Evolutionary conservation across 768 basidiomycete genomes (phyloP).

Genomic region (Suillus hirtellus): DNA sequence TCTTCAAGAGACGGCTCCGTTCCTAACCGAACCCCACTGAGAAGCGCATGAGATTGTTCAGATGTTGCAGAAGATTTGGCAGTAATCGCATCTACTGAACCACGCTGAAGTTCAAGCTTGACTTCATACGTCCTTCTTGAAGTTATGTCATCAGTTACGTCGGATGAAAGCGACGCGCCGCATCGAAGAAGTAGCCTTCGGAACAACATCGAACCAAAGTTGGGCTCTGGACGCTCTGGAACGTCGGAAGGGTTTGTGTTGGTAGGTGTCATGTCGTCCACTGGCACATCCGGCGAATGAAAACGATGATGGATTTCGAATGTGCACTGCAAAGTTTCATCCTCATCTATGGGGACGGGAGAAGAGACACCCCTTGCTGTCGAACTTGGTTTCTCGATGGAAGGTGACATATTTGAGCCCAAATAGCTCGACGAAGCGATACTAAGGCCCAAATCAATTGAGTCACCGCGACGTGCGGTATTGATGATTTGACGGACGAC

Average conservation of each 20-base stretch:
- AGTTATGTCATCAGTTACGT: constrained; percentile 40
- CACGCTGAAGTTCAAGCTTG: constrained; percentile 60
- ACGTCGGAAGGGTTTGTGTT: constrained; percentile 11
- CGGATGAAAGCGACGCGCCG: constrained; percentile 44
- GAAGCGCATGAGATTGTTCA: constrained; percentile 50
- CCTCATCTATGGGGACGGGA: constrained; percentile 26
- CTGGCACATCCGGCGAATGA: constrained; percentile 21
- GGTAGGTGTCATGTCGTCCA: constrained; percentile 14
- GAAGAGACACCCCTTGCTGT: constrained; percentile 27
- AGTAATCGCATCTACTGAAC: constrained; percentile 46
- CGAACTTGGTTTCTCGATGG: constrained; percentile 22
- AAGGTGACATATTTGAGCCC: constrained; percentile 26
- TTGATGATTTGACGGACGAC: constrained; percentile 80
- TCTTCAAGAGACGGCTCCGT: constrained; percentile 81
- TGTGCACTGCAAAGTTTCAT: constrained; percentile 50
- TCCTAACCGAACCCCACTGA: constrained; percentile 50
- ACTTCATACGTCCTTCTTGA: constrained; percentile 67
- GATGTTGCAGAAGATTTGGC: constrained; percentile 40
- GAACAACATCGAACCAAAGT: constrained; percentile 54
- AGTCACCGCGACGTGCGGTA: constrained; percentile 70
- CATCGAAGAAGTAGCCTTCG: constrained; percentile 62
- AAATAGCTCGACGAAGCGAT: constrained; percentile 39
- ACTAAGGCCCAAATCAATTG: constrained; percentile 82
- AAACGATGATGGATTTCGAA: constrained; percentile 61
- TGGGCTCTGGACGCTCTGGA: constrained; percentile 34